These are phyloP conservation scores for Penicillium sp. DNA, from an alignment of 2,329 filamentous ascomycete species.

Conservation along the genomic window DNA sequence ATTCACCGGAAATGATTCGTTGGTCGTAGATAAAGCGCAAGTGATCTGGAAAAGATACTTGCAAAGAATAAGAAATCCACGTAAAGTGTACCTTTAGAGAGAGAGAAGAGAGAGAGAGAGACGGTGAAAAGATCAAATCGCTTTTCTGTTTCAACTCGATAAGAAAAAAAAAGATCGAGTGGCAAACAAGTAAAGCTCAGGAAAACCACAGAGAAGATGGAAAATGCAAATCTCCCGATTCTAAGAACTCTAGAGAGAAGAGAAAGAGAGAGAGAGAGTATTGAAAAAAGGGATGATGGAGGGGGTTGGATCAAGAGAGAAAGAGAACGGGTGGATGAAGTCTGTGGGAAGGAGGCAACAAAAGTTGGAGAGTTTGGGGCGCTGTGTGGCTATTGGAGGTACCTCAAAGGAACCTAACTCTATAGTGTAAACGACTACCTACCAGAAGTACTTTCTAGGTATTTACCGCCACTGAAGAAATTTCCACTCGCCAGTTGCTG, in stretches of 20 bases:
- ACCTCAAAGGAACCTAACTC: neutral
- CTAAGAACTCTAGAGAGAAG: conserved; percentile 34
- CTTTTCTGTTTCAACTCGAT: conserved; percentile 25
- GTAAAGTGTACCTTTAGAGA: conserved; percentile 16
- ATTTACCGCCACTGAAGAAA: conserved; percentile 14
- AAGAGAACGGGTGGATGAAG: conserved; percentile 22
- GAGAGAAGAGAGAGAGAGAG: conserved; percentile 21
- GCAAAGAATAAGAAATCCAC: conserved; percentile 9
- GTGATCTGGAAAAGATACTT: conserved; percentile 10
- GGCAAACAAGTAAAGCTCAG: conserved; percentile 22
- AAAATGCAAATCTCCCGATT: conserved; percentile 33
- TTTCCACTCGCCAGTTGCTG: conserved; percentile 23
- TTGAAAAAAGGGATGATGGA: conserved; percentile 26
- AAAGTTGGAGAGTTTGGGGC: conserved; percentile 17
- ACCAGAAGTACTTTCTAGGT: conserved; percentile 5
- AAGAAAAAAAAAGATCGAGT: conserved; percentile 26
- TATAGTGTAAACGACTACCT: neutral
- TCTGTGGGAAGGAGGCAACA: conserved; percentile 32
- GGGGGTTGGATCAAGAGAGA: conserved; percentile 20
- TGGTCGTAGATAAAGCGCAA: conserved; percentile 13
- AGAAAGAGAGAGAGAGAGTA: conserved; percentile 27
- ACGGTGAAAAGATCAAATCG: conserved; percentile 20
- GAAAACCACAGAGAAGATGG: conserved; percentile 18
- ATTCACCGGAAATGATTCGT: conserved; percentile 17
- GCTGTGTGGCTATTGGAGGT: conserved; percentile 9